Percentiles rank a stretch among this genome's conserved stretches.
phyloP scores from a whole-genome alignment of 2,329 filamentous ascomycete genomes.

The Geosmithia morbida region DNA sequence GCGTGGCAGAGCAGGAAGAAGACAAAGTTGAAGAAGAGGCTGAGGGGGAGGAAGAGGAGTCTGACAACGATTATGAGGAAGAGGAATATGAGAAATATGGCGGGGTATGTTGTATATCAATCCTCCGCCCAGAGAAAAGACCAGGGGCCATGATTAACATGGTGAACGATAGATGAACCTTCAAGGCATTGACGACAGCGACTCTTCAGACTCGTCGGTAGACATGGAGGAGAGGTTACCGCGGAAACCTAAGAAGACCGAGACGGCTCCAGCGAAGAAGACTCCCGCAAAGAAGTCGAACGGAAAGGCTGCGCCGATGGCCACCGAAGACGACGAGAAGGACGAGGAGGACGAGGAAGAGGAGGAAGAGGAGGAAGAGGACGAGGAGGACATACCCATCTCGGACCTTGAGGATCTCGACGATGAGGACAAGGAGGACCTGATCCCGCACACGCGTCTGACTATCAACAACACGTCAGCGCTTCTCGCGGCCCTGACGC shows the following conservation, averaged over 20 bases:
- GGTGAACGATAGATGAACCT: constrained; percentile 28
- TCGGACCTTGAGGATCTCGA: constrained; percentile 70
- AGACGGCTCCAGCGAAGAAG: constrained; percentile 19
- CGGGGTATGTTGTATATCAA: neutral
- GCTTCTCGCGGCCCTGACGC: constrained; percentile 64
- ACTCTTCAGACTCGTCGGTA: constrained; percentile 53
- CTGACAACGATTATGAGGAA: constrained; percentile 21
- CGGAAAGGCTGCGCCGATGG: neutral
- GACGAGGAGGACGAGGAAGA: constrained; percentile 55
- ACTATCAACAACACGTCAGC: constrained; percentile 96
- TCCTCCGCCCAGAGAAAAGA: neutral
- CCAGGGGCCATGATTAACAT: neutral
- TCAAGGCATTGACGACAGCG: constrained; percentile 44
- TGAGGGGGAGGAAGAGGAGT: constrained; percentile 11
- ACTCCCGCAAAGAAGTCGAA: constrained; percentile 10
- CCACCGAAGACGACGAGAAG: constrained; percentile 32
- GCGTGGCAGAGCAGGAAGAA: constrained; percentile 6
- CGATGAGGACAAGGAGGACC: constrained; percentile 71
- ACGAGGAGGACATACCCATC: constrained; percentile 78
- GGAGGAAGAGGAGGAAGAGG: constrained; percentile 53
- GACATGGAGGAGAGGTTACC: constrained; percentile 62
- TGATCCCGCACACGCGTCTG: constrained; percentile 79
- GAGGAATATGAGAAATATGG: constrained; percentile 5
- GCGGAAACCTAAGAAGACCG: constrained; percentile 33
- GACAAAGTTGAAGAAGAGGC: constrained; percentile 5